These are phyloP conservation scores for Phyllostachys edulis DNA, from an alignment of 176 grass and related monocot genomes.

Conservation along the genomic window DNA sequence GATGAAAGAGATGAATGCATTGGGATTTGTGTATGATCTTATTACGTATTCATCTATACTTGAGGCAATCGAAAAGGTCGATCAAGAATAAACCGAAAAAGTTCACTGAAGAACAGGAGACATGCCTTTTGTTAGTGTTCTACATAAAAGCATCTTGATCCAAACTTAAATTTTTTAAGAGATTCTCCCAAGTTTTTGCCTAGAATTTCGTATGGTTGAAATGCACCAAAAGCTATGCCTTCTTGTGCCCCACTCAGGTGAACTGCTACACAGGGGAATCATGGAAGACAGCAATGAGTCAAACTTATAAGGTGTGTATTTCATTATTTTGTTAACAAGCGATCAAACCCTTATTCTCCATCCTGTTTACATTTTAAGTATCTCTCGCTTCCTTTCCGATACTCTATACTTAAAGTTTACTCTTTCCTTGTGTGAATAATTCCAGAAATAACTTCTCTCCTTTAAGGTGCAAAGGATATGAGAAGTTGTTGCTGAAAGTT, in stretches of 20 bases:
- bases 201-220: not conserved
- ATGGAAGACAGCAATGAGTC: not conserved
- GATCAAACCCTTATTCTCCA: not conserved
- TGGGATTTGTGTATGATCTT: slow-evolving; percentile 80
- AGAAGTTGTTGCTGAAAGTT: not conserved
- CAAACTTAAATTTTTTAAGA: not conserved
- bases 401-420: not conserved
- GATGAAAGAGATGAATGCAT: slow-evolving; percentile 91
- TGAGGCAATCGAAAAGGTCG: slow-evolving; percentile 83
- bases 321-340: not conserved
- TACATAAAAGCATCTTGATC: not conserved
- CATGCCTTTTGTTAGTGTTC: slow-evolving; percentile 25
- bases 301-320: slow-evolving; percentile 4
- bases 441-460: not conserved
- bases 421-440: not conserved
- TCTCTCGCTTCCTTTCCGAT: not conserved
- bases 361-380: not conserved
- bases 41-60: slow-evolving; percentile 97
- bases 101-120: slow-evolving; percentile 20
- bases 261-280: not conserved
- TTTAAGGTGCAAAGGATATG: not conserved
- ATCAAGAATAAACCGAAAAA: slow-evolving; percentile 48
- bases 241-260: not conserved
- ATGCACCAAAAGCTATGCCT: too few relatives aligned
- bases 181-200: not conserved